These are phyloP conservation scores for Bolboschoenoplectus hybrid DNA, from an alignment of 202 grass and related monocot genomes.

Conservation along the genomic window DNA sequence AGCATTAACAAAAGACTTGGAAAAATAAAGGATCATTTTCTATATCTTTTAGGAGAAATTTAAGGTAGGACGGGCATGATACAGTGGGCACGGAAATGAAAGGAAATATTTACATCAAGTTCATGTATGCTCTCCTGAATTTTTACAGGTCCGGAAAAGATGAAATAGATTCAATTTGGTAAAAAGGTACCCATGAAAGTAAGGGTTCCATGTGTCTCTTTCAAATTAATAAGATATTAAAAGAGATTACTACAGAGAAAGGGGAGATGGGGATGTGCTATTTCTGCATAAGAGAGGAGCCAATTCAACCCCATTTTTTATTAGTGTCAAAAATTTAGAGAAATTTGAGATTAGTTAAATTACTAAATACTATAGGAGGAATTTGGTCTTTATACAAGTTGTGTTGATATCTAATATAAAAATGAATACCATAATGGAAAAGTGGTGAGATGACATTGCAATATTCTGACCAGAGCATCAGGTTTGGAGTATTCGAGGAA, in stretches of 20 bases:
- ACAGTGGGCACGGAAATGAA: neutral
- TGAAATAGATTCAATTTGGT: neutral
- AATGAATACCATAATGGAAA: neutral
- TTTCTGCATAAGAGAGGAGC: neutral
- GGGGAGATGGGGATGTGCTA: too few relatives aligned
- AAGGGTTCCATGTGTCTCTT: neutral
- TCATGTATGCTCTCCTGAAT: neutral
- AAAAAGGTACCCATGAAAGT: neutral
- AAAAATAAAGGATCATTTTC: neutral
- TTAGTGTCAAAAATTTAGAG: neutral
- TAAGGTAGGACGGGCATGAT: neutral
- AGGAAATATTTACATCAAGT: neutral
- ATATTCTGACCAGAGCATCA: neutral
- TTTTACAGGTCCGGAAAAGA: neutral
- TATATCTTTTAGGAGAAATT: neutral
- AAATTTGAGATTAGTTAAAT: neutral
- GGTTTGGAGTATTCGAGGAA: constrained; percentile 3
- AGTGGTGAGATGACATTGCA: neutral
- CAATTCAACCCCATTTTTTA: neutral
- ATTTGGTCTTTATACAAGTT: neutral
- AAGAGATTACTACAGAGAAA: too few relatives aligned
- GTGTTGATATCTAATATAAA: neutral
- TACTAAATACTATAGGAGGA: neutral
- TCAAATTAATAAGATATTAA: neutral
- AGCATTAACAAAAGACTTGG: neutral